Conservation (phyloP, 2,329 filamentous ascomycete species). For the Ceratocystis colombiana region DNA sequence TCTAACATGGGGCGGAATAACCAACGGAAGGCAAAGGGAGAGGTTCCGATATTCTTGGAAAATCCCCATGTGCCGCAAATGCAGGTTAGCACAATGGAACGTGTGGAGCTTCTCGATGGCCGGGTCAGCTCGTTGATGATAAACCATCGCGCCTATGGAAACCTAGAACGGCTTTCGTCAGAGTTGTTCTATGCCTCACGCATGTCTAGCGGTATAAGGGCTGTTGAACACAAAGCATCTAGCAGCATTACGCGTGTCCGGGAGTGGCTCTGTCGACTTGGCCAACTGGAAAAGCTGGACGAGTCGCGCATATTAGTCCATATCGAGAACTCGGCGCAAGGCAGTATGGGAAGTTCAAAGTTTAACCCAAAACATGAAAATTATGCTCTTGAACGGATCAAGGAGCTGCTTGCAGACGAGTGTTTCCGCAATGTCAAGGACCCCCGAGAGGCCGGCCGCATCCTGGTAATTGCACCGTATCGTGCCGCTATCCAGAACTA, state of each 20-base stretch:
- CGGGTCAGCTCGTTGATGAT: conserved; percentile 32
- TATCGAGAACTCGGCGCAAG: conserved; percentile 29
- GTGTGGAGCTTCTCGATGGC: conserved; percentile 32
- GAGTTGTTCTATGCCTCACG: conserved; percentile 35
- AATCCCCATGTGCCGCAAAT: conserved; percentile 33
- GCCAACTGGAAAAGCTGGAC: conserved; percentile 24
- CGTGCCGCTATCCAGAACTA: conserved; percentile 35
- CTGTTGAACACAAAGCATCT: conserved; percentile 29
- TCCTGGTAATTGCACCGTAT: conserved; percentile 41
- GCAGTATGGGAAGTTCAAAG: conserved; percentile 32
- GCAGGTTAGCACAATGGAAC: conserved; percentile 34
- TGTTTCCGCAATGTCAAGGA: conserved; percentile 32
- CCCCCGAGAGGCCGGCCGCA: conserved; percentile 30
- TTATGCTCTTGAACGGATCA: conserved; percentile 34
- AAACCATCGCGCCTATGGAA: conserved; percentile 34
- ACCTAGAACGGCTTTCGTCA: conserved; percentile 37
- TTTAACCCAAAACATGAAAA: conserved; percentile 35
- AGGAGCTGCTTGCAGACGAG: conserved; percentile 31
- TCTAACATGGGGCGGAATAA: conserved; percentile 27
- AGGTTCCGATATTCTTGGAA: conserved; percentile 26
- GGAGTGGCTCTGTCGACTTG: conserved; percentile 30
- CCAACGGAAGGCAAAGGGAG: not conserved
- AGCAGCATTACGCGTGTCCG: conserved; percentile 30
- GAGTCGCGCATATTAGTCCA: conserved; percentile 36
- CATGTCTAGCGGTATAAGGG: conserved; percentile 30